Evolutionary conservation across 2,329 filamentous ascomycete genomes (phyloP).

Genomic region (Colletotrichum paranaense): DNA sequence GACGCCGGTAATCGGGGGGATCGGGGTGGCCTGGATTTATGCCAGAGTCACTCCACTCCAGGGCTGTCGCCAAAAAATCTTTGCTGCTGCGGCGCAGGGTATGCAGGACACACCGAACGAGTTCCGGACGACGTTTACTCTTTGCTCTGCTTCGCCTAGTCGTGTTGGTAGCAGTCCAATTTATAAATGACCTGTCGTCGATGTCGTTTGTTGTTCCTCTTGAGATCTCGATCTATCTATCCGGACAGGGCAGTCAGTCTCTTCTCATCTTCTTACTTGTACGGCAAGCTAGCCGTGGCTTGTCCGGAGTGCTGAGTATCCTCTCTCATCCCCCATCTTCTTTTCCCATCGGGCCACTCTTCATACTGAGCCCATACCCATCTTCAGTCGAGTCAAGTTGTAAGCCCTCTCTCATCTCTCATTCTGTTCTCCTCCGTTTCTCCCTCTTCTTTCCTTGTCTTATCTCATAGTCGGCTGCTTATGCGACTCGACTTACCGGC

Average conservation of each 20-base stretch:
- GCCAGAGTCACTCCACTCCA: slow-evolving; percentile 35
- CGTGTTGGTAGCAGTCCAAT: neutral
- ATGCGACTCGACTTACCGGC: slow-evolving; percentile 15
- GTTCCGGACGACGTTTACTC: slow-evolving; percentile 9
- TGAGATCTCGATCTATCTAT: slow-evolving; percentile 33
- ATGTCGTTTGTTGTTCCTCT: slow-evolving; percentile 14
- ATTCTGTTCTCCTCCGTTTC: neutral
- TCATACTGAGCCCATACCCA: neutral
- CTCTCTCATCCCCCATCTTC: neutral
- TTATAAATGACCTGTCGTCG: slow-evolving; percentile 26
- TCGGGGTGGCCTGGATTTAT: slow-evolving; percentile 26
- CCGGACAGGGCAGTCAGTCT: slow-evolving; percentile 2
- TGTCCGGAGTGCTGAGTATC: slow-evolving; percentile 6
- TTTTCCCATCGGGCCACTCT: slow-evolving; percentile 19
- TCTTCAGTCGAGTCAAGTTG: neutral
- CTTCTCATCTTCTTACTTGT: slow-evolving; percentile 17
- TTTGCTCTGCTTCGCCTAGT: slow-evolving; percentile 1
- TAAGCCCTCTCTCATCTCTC: neutral
- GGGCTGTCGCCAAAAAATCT: slow-evolving; percentile 27
- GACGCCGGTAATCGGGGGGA: slow-evolving; percentile 20
- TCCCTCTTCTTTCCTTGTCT: slow-evolving; percentile 16
- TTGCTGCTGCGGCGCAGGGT: slow-evolving; percentile 23
- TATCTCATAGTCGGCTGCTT: slow-evolving; percentile 24
- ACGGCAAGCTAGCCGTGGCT: slow-evolving; percentile 12
- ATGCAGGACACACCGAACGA: slow-evolving; percentile 16